A percentile compares a stretch with the other conserved stretches of the same genome.
Evolutionary conservation across 2,329 filamentous ascomycete genomes (phyloP).

Genomic region (Rosellinia necatrix): DNA sequence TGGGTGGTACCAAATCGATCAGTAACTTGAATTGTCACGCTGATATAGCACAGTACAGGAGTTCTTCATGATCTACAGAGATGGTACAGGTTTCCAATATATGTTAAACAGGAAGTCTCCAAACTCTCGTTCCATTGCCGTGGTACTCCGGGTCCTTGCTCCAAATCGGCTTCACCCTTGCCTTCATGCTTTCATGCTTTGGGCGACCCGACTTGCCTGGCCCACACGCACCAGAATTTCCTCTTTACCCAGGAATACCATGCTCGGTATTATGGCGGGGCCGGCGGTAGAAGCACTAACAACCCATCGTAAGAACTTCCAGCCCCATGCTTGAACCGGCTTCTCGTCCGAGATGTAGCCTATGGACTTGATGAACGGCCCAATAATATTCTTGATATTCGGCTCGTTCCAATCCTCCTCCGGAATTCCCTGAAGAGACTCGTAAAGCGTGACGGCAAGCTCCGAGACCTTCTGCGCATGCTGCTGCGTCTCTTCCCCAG

Average conservation of each 20-base stretch:
- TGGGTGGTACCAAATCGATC: slow-evolving; percentile 8
- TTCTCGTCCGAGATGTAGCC: slow-evolving; percentile 10
- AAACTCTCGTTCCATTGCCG: not conserved
- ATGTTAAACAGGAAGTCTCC: slow-evolving; percentile 1
- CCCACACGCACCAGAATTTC: slow-evolving; percentile 34
- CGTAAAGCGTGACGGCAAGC: slow-evolving; percentile 24
- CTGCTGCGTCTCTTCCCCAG: slow-evolving; percentile 5
- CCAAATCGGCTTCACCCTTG: not conserved
- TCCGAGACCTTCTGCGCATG: slow-evolving; percentile 20
- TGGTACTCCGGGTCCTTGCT: not conserved
- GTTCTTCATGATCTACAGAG: slow-evolving; percentile 26
- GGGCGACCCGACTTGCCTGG: slow-evolving; percentile 28
- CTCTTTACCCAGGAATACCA: slow-evolving; percentile 36
- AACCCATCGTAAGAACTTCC: slow-evolving; percentile 39
- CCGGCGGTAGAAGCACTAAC: slow-evolving; percentile 32
- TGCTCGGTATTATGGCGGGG: slow-evolving; percentile 31
- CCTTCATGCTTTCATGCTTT: slow-evolving; percentile 1
- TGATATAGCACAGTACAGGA: slow-evolving; percentile 31
- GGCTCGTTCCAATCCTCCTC: slow-evolving; percentile 30
- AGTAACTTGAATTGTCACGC: slow-evolving; percentile 16
- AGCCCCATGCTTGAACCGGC: slow-evolving; percentile 32
- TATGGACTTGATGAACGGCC: slow-evolving; percentile 33
- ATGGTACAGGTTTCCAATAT: slow-evolving; percentile 23
- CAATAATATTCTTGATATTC: slow-evolving; percentile 22
- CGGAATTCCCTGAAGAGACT: slow-evolving; percentile 23